These are phyloP conservation scores for Fusarium oxysporum DNA, from an alignment of 2,329 filamentous ascomycete genomes.

Conservation along the genomic window DNA sequence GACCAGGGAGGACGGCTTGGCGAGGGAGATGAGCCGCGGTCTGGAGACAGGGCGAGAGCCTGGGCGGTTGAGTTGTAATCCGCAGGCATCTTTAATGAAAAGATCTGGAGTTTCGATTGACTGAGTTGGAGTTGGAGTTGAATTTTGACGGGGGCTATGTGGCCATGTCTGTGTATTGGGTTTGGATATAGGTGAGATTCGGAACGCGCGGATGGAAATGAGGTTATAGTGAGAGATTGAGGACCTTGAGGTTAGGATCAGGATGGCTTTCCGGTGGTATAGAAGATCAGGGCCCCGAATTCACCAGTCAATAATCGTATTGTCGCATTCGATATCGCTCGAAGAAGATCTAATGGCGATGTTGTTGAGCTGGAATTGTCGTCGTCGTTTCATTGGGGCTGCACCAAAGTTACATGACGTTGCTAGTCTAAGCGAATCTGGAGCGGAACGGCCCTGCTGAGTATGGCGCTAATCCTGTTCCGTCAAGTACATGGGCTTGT, in stretches of 20 bases:
- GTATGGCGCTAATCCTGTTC: conserved; percentile 3
- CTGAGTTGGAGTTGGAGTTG: not conserved
- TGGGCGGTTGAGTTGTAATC: conserved; percentile 64
- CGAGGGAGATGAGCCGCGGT: conserved; percentile 48
- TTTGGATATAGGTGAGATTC: conserved; percentile 20
- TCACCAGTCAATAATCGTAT: not conserved
- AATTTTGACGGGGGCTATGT: conserved; percentile 9
- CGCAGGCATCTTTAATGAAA: conserved; percentile 58
- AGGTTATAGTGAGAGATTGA: conserved; percentile 16
- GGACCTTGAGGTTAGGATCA: not conserved
- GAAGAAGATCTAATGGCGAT: not conserved
- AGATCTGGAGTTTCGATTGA: not conserved
- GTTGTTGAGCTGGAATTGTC: conserved; percentile 16
- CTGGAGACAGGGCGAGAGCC: conserved; percentile 59
- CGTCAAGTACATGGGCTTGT: not conserved
- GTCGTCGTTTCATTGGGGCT: conserved; percentile 11
- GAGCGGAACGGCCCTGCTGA: conserved; percentile 23
- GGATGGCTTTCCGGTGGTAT: not conserved
- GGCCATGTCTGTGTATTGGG: conserved; percentile 32
- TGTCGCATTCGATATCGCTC: not conserved
- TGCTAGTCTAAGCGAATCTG: conserved; percentile 32
- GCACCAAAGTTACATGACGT: conserved; percentile 32
- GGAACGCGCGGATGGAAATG: conserved; percentile 36
- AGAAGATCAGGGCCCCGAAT: not conserved
- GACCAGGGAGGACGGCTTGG: conserved; percentile 47